These are phyloP conservation scores for Backusella tuberculispora DNA, from an alignment of 192 early-diverging fungal species.

Conservation along the genomic window DNA sequence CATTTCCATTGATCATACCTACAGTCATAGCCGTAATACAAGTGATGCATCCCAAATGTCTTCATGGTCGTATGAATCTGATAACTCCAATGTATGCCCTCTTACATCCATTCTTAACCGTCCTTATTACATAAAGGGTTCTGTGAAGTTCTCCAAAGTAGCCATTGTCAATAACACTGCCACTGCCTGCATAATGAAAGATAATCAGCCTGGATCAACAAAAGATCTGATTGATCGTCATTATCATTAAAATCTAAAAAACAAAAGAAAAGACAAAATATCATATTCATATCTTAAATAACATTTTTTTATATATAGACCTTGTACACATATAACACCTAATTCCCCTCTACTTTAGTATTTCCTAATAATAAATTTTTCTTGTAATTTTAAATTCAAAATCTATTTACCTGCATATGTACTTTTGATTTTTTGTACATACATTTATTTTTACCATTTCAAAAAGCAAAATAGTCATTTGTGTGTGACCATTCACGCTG, in stretches of 20 bases:
- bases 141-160: constrained; percentile 22
- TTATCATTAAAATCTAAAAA: background rate
- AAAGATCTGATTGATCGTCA: constrained; percentile 6
- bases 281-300: background rate
- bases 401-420: background rate
- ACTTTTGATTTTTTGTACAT: background rate
- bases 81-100: background rate
- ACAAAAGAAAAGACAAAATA: background rate
- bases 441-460: background rate
- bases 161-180: constrained; percentile 6
- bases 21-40: background rate
- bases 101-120: constrained; percentile 9
- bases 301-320: background rate
- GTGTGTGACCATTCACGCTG: no score
- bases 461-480: background rate
- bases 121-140: background rate
- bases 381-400: background rate
- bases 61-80: background rate
- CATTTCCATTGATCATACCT: background rate
- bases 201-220: constrained; percentile 6
- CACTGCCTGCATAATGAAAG: constrained; percentile 5
- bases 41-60: constrained; percentile 5
- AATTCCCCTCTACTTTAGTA: background rate
- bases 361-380: background rate
- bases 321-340: background rate